These are phyloP conservation scores for Thalassiosira profunda DNA, from an alignment of 108 stramenopile genomes.

Conservation along the genomic window DNA sequence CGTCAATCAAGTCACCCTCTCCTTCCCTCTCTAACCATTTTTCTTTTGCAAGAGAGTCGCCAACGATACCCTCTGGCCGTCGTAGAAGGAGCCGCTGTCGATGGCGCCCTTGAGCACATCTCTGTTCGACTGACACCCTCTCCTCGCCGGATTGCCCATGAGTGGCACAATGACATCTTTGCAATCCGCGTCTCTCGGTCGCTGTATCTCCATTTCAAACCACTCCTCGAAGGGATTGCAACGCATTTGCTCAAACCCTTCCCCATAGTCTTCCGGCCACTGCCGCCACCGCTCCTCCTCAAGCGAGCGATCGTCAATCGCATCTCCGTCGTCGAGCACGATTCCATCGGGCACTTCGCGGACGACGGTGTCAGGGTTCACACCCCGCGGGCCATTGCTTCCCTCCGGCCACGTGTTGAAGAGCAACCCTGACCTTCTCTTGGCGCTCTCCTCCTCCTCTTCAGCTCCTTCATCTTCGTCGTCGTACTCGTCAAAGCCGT, in stretches of 20 bases:
- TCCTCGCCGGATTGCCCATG: conserved; percentile 14
- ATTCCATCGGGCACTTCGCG: conserved; percentile 54
- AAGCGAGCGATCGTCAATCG: conserved; percentile 1
- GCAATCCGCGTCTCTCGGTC: too few relatives aligned
- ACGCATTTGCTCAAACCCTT: conserved; percentile 10
- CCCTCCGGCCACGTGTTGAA: conserved; percentile 60
- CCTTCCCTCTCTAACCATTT: too few relatives aligned
- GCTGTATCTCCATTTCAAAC: too few relatives aligned
- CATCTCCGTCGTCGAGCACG: conserved; percentile 20
- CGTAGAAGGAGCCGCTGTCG: conserved; percentile 3
- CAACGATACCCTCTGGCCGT: conserved; percentile 12
- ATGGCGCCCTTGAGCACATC: neutral
- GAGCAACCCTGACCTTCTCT: conserved; percentile 47
- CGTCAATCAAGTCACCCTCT: too few relatives aligned
- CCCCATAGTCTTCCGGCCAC: conserved; percentile 44
- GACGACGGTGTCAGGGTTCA: conserved; percentile 24
- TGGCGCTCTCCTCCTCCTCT: conserved; percentile 29
- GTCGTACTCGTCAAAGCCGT: conserved; percentile 19
- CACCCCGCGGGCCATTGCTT: conserved; percentile 35
- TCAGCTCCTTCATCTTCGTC: conserved; percentile 34
- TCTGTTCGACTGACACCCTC: neutral
- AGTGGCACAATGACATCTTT: conserved; percentile 11
- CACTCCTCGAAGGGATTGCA: conserved; percentile 38
- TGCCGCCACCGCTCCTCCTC: conserved; percentile 12
- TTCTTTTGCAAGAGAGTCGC: too few relatives aligned